These are phyloP conservation scores for Fusarium devonianum DNA, from an alignment of 2,329 filamentous ascomycete genomes.

Conservation along the genomic window DNA sequence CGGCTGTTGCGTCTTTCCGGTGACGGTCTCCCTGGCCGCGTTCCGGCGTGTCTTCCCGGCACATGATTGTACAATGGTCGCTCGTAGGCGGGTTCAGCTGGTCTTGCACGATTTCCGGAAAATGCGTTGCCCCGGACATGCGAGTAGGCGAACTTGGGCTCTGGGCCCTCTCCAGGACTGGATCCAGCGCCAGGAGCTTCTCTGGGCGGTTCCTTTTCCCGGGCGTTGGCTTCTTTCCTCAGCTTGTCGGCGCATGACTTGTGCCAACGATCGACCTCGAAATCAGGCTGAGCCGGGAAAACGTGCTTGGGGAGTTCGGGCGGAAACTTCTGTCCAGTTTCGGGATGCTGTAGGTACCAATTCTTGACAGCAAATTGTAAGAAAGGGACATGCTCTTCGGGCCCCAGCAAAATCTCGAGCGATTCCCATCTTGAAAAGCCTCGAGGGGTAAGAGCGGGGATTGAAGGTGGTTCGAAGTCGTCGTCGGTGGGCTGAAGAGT, in stretches of 20 bases:
- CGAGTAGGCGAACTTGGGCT: constrained; percentile 50
- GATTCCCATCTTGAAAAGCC: constrained; percentile 96
- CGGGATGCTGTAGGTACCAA: constrained; percentile 78
- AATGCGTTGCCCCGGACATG: constrained; percentile 45
- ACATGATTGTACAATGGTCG: constrained; percentile 53
- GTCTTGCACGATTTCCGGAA: constrained; percentile 40
- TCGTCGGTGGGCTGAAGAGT: constrained; percentile 77
- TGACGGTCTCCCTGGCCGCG: constrained; percentile 45
- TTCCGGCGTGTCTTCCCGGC: constrained; percentile 47
- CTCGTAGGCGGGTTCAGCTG: constrained; percentile 45
- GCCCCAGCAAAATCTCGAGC: constrained; percentile 85
- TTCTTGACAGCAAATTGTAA: constrained; percentile 80
- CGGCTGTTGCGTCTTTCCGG: constrained; percentile 48
- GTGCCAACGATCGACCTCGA: constrained; percentile 87
- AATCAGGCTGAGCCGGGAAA: constrained; percentile 76
- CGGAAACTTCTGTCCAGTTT: constrained; percentile 74
- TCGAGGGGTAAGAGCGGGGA: constrained; percentile 81
- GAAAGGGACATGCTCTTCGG: constrained; percentile 86
- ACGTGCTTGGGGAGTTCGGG: constrained; percentile 64
- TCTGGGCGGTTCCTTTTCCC: constrained; percentile 44
- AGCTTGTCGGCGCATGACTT: constrained; percentile 76
- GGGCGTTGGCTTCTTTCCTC: constrained; percentile 62
- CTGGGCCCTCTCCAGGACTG: constrained; percentile 40
- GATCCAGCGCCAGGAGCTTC: constrained; percentile 39
- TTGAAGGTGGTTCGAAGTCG: constrained; percentile 75